Base-by-base conservation (phyloP, 2,329 filamentous ascomycete genomes). In the Colletotrichum shisoi region DNA sequence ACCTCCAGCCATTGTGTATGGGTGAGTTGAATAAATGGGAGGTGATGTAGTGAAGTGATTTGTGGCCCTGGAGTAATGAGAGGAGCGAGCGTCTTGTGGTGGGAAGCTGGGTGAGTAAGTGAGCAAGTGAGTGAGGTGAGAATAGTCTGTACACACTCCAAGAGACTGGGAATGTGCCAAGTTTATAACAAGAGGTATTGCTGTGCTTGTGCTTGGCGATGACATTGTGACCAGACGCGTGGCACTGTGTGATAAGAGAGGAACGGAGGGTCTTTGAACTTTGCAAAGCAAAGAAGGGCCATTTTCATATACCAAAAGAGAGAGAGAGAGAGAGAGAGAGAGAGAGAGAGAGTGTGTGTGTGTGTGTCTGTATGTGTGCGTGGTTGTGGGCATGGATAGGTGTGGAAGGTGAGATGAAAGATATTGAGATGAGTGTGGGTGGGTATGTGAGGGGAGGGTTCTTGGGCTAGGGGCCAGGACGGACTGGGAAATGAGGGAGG, bases 1-100 rank as follows among this genome's bases (percentile, higher is more conserved):
- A n/a, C 24, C 49, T 54, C 66, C 57, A 8, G 44, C 65, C 65
- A 68, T 68, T n/a, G 48, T 56, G 39, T 27, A 24, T 15, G 44
- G 21, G 42, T 11, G 31, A 48, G 42, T 24, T 17, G 56, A n/a
- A 13, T 9, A 27, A 19, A 6, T 37, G 21, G 19, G 54, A 57
- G 17, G 9, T 34, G 48, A 31, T 17, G 27, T 39, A 48, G 12
- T 44, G 19, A 67, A 48, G 40, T 40, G 52, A 42, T 11, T 24
- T 1, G 34, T 13, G 34, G 15, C 31, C 37, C 2, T 9, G 17
- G 8, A 34, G 8, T n/a, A 46, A 21, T 24, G 17, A 17, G 31
- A 13, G 48, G 19, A 13, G 27, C 49, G 17, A 9, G 24, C 9
- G 15, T 53, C 3, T 53, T 13, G 21, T 15, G n/a, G n/a, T n/a